Evolutionary conservation across 345 rosid species (phyloP), one percentile per base, ranked within the genome.

Genomic region (Schrenkiella parvula): DNA sequence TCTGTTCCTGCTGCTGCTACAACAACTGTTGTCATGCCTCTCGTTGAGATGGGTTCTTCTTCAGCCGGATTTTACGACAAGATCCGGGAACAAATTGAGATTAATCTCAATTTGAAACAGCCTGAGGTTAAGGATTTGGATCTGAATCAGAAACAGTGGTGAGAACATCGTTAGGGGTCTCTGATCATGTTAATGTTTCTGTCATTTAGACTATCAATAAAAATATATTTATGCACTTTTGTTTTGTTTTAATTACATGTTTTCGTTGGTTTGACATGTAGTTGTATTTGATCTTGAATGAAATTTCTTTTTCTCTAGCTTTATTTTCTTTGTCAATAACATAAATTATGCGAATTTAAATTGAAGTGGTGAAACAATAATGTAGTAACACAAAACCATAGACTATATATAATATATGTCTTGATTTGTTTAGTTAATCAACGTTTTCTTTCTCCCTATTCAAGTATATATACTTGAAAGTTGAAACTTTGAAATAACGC

Each of bases 31-130:
- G 23, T 7, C 19, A 46, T 66, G 51, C 51, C 51, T 26, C 8
- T 4, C 10, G 47, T 51, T 59, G 78, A 67, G 31, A 31, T 50
- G 46, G 13, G 6, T 17, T 50, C 78, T 51, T 59, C 68, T 21
- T 42, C 73, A 0, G 17, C 6, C 44, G 48, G 4, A 51, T 51
- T 68, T 50, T 23, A 23, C 17, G 47, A 60, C 12, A 47, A 1
- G 54, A n/a, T 48, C 28, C 67, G 44, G 0, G 21, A 37, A 4
- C 44, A 47, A 0, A 66, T 38, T 48, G 37, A 57, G 21, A 11
- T 0, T 0, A 18, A 10, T 48, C 5, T 66, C 17, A 50, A 51
- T 12, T 15, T 58, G 73, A 61, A 50, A 29, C 12, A 41, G 15
- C 11, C 9, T 23, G n/a, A n/a, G n/a, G 8, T 2, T 8, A 41